These are phyloP conservation scores for Gastrolobium villosum DNA, from an alignment of 306 rosid species.

Conservation along the genomic window DNA sequence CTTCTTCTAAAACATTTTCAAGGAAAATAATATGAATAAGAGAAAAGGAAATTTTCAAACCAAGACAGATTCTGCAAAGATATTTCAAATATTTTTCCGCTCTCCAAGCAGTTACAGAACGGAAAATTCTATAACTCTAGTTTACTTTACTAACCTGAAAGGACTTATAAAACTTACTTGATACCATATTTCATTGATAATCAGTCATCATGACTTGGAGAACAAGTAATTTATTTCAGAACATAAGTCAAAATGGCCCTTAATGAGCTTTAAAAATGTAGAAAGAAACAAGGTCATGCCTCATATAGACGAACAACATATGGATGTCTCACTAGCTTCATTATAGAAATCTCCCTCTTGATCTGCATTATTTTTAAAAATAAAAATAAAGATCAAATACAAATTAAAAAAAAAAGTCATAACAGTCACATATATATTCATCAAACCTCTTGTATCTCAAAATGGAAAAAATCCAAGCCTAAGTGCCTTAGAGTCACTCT, in stretches of 20 bases:
- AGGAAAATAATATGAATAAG: constrained; percentile 7
- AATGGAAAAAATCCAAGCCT: constrained; percentile 13
- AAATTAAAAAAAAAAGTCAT: constrained; percentile 9
- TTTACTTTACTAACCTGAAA: constrained; percentile 23
- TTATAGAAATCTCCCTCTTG: constrained; percentile 89
- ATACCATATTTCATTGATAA: constrained; percentile 25
- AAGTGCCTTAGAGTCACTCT: constrained; percentile 7
- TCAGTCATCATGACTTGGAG: constrained; percentile 9
- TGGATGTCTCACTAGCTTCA: constrained; percentile 96
- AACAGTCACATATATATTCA: constrained; percentile 12
- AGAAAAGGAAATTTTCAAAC: constrained; percentile 40
- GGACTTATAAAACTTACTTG: not conserved
- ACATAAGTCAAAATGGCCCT: constrained; percentile 27
- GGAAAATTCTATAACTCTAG: not conserved
- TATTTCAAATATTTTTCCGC: not conserved
- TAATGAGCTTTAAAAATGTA: not conserved
- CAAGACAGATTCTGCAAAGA: constrained; percentile 21
- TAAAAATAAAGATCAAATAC: constrained; percentile 8
- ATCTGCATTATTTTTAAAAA: constrained; percentile 60
- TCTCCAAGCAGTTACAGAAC: constrained; percentile 25
- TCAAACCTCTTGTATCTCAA: constrained; percentile 31
- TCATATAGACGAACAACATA: constrained; percentile 84
- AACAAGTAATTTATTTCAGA: constrained; percentile 17
- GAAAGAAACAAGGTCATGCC: constrained; percentile 57
- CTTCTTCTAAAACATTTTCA: constrained; percentile 18